phyloP scores from a whole-genome alignment of 129 eudicot species.

The Ambrosia artemisiifolia region DNA sequence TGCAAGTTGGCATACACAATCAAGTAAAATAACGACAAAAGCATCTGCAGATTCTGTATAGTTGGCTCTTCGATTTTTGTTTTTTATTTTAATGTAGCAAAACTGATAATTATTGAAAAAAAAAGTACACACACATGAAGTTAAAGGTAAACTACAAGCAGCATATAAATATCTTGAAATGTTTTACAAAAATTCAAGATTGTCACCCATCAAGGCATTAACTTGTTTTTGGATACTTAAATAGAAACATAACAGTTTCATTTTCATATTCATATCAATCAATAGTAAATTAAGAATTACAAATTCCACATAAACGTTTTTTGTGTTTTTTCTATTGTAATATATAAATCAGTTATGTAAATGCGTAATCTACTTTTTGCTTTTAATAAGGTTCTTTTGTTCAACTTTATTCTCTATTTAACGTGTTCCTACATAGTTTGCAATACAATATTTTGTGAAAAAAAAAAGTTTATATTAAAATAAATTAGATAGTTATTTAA shows the following conservation, averaged over 20 bases:
- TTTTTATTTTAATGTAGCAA: neutral
- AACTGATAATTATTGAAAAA: neutral
- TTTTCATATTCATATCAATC: no score
- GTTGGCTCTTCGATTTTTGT: conserved; percentile 8
- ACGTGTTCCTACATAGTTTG: no score
- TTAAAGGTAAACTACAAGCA: neutral
- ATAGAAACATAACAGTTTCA: neutral
- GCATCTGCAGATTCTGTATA: conserved; percentile 28
- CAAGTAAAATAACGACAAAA: conserved; percentile 10
- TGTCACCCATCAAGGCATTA: neutral
- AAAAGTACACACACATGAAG: neutral
- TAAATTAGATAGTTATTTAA: no score
- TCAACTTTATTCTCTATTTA: no score
- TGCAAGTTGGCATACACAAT: conserved; percentile 23
- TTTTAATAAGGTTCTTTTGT: no score
- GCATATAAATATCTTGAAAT: neutral
- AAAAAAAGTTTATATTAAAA: no score
- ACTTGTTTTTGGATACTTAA: neutral
- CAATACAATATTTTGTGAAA: no score
- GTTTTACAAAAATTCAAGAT: neutral
- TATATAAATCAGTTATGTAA: no score
- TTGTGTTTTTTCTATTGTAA: no score
- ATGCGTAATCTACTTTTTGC: no score
- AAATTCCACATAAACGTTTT: no score
- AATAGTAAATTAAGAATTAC: no score